A percentile compares a stretch with the other conserved stretches of the same genome.
Evolutionary conservation across 1,139 yeast species (phyloP).

Genomic region (Yamadazyma atmosphaerica): DNA sequence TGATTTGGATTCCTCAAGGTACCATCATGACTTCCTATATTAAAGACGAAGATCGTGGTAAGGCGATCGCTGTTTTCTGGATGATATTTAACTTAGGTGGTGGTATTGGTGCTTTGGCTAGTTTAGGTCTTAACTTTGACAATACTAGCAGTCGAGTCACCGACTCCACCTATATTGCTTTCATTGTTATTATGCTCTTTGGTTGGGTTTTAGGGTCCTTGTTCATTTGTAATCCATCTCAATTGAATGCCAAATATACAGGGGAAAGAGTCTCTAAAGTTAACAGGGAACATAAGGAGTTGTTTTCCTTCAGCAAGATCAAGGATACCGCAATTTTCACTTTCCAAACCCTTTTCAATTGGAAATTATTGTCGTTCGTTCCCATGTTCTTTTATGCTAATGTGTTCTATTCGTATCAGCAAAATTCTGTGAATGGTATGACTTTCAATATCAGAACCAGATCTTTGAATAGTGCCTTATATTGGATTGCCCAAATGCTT

Average conservation of each 20-base stretch:
- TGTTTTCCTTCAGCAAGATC: constrained; percentile 5
- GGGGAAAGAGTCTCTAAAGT: constrained; percentile 6
- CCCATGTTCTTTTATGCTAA: constrained; percentile 63
- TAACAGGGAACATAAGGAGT: constrained; percentile 6
- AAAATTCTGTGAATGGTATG: constrained; percentile 55
- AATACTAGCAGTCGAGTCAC: constrained; percentile 36
- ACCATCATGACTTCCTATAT: constrained; percentile 57
- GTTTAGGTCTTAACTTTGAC: constrained; percentile 48
- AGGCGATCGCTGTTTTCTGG: constrained; percentile 57
- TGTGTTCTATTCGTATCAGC: constrained; percentile 66
- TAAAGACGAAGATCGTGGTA: constrained; percentile 52
- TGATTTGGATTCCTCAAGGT: constrained; percentile 58
- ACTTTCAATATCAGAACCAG: constrained; percentile 58
- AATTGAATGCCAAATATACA: constrained; percentile 2
- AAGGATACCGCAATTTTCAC: constrained; percentile 43
- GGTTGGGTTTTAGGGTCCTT: constrained; percentile 39
- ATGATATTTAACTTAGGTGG: constrained; percentile 61
- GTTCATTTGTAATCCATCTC: not conserved
- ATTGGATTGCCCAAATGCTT: constrained; percentile 60
- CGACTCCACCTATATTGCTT: constrained; percentile 57
- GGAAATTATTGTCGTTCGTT: constrained; percentile 40
- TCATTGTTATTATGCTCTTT: constrained; percentile 50
- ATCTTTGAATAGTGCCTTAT: constrained; percentile 56
- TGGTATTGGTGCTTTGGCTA: constrained; percentile 54
- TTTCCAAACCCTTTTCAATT: constrained; percentile 47